These are phyloP conservation scores for Russula sp. DNA, from an alignment of 768 basidiomycete genomes.

Conservation along the genomic window DNA sequence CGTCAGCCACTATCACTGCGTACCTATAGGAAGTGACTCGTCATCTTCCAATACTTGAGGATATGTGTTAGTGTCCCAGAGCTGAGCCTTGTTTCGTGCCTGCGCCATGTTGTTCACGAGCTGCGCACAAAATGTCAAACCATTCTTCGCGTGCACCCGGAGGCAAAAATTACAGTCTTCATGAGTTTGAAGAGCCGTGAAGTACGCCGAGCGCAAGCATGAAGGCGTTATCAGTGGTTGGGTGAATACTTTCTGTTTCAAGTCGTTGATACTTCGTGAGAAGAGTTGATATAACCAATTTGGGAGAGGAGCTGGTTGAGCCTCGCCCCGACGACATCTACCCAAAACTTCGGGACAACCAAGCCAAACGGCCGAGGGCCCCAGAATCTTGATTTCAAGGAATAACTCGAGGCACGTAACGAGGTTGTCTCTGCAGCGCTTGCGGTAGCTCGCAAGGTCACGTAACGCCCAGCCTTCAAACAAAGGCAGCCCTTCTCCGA, in stretches of 20 bases:
- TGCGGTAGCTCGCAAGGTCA: no score
- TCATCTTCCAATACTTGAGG: no score
- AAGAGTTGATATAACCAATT: background rate
- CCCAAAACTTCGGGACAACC: no score
- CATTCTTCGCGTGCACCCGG: background rate
- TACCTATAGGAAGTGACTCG: background rate
- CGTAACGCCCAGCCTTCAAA: no score
- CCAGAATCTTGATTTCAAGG: no score
- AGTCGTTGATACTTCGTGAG: background rate
- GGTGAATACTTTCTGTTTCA: background rate
- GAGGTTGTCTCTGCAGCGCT: no score
- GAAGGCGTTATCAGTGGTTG: background rate
- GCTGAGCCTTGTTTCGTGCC: background rate
- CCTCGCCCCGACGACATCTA: no score
- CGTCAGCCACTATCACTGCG: background rate
- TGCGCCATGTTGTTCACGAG: background rate
- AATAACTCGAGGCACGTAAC: no score
- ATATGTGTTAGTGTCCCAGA: background rate
- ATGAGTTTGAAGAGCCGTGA: background rate
- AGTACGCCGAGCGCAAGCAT: background rate
- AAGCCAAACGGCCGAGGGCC: no score
- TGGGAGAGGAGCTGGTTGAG: no score
- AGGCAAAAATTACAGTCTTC: background rate
- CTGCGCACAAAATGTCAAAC: background rate
- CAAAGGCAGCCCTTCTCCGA: no score